phyloP scores from a whole-genome alignment of 1,284 basidiomycete genomes.

The Naganishia albida region DNA sequence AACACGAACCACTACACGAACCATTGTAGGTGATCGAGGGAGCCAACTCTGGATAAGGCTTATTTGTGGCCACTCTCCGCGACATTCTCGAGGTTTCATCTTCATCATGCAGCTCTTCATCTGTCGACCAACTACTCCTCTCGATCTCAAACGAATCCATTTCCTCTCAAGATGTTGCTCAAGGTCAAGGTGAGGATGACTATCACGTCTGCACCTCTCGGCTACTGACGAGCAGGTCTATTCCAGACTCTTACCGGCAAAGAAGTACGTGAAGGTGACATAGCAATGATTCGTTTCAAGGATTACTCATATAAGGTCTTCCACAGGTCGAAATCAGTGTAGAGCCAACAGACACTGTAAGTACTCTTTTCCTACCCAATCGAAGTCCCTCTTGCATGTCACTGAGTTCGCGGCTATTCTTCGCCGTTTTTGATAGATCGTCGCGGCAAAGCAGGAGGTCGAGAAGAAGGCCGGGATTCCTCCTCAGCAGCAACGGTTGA shows the following conservation, averaged over 20 bases:
- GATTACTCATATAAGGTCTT: not conserved
- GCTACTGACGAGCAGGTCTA: constrained; percentile 35
- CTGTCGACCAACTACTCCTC: not conserved
- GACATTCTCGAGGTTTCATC: constrained; percentile 1
- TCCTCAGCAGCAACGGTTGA: constrained; percentile 92
- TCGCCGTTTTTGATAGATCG: too few relatives aligned
- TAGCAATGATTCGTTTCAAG: too few relatives aligned
- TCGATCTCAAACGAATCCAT: not conserved
- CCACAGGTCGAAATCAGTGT: constrained; percentile 78
- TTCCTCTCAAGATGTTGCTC: constrained; percentile 46
- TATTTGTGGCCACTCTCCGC: constrained; percentile 1
- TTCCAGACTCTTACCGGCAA: constrained; percentile 30
- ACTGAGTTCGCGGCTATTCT: too few relatives aligned
- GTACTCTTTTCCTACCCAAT: constrained; percentile 38
- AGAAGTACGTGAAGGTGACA: constrained; percentile 16
- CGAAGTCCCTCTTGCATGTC: not conserved
- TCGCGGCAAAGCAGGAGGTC: constrained; percentile 95
- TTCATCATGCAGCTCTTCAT: not conserved
- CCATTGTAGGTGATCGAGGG: not conserved
- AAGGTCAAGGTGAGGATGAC: constrained; percentile 52
- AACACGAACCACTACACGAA: not conserved
- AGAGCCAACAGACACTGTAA: constrained; percentile 83
- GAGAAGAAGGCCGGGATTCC: constrained; percentile 99
- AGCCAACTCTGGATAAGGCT: not conserved
- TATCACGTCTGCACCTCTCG: not conserved